These are phyloP conservation scores for Beauveria varroae DNA, from an alignment of 2,329 filamentous ascomycete species.

Conservation along the genomic window DNA sequence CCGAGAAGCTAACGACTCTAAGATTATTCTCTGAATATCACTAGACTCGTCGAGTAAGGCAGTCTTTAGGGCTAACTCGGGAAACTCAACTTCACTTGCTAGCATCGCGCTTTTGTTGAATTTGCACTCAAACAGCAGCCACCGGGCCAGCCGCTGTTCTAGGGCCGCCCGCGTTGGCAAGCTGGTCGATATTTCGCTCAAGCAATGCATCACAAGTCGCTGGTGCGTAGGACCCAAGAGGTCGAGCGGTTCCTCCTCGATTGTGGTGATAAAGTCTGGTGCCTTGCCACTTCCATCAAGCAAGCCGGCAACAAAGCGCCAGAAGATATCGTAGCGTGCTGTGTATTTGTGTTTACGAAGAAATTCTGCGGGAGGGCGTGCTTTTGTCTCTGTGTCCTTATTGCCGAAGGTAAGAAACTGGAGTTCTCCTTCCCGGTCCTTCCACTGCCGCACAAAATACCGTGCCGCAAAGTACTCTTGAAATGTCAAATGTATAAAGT, in stretches of 20 bases:
- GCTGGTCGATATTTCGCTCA: conserved; percentile 19
- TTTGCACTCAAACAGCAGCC: conserved; percentile 15
- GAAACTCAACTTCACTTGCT: conserved; percentile 14
- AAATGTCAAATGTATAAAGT: conserved; percentile 20
- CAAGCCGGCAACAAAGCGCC: background rate
- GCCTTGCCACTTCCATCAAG: background rate
- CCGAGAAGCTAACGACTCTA: too few relatives aligned
- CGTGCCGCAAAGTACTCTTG: too few relatives aligned
- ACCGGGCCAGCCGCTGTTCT: conserved; percentile 13
- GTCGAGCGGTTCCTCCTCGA: conserved; percentile 27
- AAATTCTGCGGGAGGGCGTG: background rate
- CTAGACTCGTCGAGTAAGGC: too few relatives aligned
- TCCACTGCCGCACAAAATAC: too few relatives aligned
- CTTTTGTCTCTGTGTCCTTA: background rate
- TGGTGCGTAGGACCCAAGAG: conserved; percentile 29
- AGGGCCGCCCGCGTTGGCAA: conserved; percentile 10
- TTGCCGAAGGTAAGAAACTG: background rate
- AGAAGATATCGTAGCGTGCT: background rate
- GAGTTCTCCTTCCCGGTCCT: background rate
- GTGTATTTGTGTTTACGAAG: background rate
- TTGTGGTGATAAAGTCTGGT: conserved; percentile 20
- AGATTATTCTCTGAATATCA: too few relatives aligned
- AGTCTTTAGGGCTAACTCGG: conserved; percentile 9
- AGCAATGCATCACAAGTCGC: conserved; percentile 28
- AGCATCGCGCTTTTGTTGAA: conserved; percentile 3